Evolutionary conservation across 371 early-diverging fungal genomes (phyloP), one percentile per base, ranked within the genome.

Genomic region (Apophysomyces sp.): DNA sequence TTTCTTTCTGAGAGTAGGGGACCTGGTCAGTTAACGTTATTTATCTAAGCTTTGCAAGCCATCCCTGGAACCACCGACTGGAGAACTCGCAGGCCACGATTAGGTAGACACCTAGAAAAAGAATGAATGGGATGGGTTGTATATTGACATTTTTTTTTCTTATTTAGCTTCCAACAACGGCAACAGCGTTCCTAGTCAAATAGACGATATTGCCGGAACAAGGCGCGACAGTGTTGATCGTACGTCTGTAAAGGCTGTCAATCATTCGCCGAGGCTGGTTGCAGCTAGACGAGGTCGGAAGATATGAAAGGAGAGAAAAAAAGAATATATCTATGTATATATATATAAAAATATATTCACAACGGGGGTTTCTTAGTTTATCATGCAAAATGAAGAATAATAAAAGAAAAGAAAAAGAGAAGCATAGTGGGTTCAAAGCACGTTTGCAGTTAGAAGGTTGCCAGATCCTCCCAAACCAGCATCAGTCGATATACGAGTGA

Each of bases 401-500:
- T 11, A 34, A 8, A 34, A 34, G 4, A 4, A 34, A 34, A 18
- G 9, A 7, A 18, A 21, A 44, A 34, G 34, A 34, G 4, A 34
- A 34, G 9, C 2, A 21, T 9, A 21, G 21, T 18, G 9, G 9
- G 8, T 44, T 44, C 9, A 44, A 26, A 44, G 8, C 49, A 44
- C 21, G 0, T 3, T 21, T 5, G 21, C 4, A 16, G 26, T 18
- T 21, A 44, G 24, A 44, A 3, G 8, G 2, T 44, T n/a, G 21
- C 16, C 21, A 9, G 49, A n/a, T 16, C 55, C 65, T 1, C 54
- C 65, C 11, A 60, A 34, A 11, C 60, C 60, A 11, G 44, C 34
- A 9, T 37, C 55, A 26, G 55, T 60, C 27, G 52, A 44, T 15
- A 65, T 59, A 34, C 53, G 32, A 12, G 73, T 68, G 32, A 63